Evolutionary conservation across 495 filamentous ascomycete genomes (phyloP), one percentile per base, ranked within the genome.

Genomic region (Penicillium mononematosum): DNA sequence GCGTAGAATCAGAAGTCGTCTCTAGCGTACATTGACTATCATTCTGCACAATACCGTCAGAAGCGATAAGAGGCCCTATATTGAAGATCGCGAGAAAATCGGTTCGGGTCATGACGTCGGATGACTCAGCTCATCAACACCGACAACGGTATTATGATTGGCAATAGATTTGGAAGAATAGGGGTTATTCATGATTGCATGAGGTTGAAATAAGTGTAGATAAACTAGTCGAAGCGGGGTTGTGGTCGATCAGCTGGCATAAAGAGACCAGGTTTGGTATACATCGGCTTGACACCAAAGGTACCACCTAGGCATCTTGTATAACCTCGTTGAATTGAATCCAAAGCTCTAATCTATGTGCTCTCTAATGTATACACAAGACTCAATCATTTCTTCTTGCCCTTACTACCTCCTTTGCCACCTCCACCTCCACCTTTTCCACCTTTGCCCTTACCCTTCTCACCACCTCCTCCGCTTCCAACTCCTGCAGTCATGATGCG

Each of bases 401-500:
- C 34, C 31, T 55, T 55, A 25, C 77, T 71, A 20, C 78, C 72
- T 54, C 74, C 76, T 62, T 72, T 83, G 62, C 63, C 78, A 62
- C 54, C 77, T 65, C 59, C 76, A 5, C 36, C 36, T 17, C 61
- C 67, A 53, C 70, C 73, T 61, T 67, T 69, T 19, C 65, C 71
- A 24, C 75, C 76, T 52, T 75, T 77, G 36, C 74, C 77, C 41
- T 74, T 78, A 3, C 75, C 77, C 8, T 82, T 82, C 20, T 67
- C 70, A 45, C 70, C 72, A 49, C 78, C 65, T 5, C 73, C 65
- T 8, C 70, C 71, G 41, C 75, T 75, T 29, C 67, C 69, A 17
- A 73, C 77, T 42, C 66, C 66, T 45, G 66, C 56, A 70, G 85
- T 80, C 82, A 96, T 87, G 24, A 97, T 85, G 65, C 88, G 85